Base-by-base conservation (phyloP, 495 filamentous ascomycete species). In the Parachaetomium inaequale region DNA sequence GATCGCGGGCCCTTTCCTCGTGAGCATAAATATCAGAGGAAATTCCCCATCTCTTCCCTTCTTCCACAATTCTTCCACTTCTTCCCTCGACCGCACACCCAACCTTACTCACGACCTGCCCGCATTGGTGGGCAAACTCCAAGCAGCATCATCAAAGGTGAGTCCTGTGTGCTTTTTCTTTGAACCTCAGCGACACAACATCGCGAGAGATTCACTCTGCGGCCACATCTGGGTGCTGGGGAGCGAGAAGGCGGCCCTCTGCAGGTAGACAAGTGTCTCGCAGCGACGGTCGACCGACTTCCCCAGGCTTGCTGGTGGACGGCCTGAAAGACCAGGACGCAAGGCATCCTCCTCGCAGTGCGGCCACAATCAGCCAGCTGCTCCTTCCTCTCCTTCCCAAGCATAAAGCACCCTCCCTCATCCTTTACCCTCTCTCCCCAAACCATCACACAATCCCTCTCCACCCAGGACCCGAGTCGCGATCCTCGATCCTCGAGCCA, bases 251-350 rank as follows among this genome's bases (percentile, higher is more conserved):
- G 12, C 7, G 14, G 26, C 26, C 26, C 29, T 52, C 28, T 32
- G 8, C 26, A 45, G 28, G 23, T 17, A 32, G 43, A 3, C 42
- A 3, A 59, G 56, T 59, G 45, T 10, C 45, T 51, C 23, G 40
- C 26, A 51, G 56, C 43, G 8, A 38, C 19, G 2, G 29, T 23
- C 10, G 40, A 17, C 31, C 25, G 17, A 45, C 25, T n/a, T 45
- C 15, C 47, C 4, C 11, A 14, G 45, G 12, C 21, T 55, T 25
- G 23, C 11, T 11, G 52, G 40, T 32, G 8, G 23, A 36, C 49
- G 49, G 58, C 58, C 58, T 61, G 58, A 54, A 31, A 15, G 8
- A 17, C 36, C 11, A 61, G 58, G 58, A 45, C 49, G 26, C 47
- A 1, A 61, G 58, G 50, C 58, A 61, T 36, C 58, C 0, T 19